These are phyloP conservation scores for Globisporangium spinosum DNA, from an alignment of 352 stramenopile species.

Conservation along the genomic window DNA sequence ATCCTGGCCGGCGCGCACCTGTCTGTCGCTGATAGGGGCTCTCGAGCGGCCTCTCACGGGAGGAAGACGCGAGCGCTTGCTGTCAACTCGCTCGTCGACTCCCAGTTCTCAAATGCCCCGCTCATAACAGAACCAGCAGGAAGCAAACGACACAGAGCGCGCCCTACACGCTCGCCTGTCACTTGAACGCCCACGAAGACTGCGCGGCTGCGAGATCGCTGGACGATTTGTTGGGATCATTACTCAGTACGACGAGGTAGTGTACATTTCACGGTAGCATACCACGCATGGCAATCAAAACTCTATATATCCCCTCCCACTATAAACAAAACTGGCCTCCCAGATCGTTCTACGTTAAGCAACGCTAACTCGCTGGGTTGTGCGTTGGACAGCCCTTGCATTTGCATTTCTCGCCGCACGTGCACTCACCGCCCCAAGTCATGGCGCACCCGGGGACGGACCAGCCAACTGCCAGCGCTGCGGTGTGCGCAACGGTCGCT, in stretches of 20 bases:
- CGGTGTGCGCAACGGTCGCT: constrained; percentile 72
- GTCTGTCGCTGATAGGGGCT: neutral
- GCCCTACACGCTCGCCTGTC: no score
- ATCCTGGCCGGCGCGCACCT: no score
- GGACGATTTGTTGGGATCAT: neutral
- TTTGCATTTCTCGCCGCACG: constrained; percentile 72
- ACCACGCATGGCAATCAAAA: neutral
- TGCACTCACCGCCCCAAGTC: constrained; percentile 73
- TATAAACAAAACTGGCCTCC: neutral
- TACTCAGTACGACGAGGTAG: neutral
- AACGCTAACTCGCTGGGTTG: constrained; percentile 41
- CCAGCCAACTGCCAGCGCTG: constrained; percentile 74
- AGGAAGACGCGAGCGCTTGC: neutral
- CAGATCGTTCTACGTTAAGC: neutral
- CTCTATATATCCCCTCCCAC: neutral
- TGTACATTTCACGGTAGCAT: neutral
- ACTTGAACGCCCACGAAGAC: no score
- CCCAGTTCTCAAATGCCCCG: neutral
- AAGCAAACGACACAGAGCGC: no score
- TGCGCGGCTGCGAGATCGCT: neutral
- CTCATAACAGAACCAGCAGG: no score
- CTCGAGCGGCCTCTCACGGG: no score
- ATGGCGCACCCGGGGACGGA: constrained; percentile 76
- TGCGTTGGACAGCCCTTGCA: constrained; percentile 74
- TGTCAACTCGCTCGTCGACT: neutral